A percentile compares a stretch with the other conserved stretches of the same genome.
Evolutionary conservation across 2,329 filamentous ascomycete genomes (phyloP).

Genomic region (Xylaria sp.): DNA sequence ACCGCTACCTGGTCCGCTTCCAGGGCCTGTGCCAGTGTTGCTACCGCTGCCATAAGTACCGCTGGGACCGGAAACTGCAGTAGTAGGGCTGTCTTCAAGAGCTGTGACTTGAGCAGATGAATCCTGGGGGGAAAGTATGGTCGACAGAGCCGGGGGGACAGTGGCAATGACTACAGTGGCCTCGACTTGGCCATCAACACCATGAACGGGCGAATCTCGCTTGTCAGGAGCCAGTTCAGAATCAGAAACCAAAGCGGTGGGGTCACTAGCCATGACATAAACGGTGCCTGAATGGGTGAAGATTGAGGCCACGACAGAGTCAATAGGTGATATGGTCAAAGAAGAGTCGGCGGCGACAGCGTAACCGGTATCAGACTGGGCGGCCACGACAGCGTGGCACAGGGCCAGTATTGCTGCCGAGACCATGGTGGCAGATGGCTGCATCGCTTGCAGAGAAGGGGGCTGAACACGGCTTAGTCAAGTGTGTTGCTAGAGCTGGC

Average conservation of each 20-base stretch:
- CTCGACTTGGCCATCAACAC: constrained; percentile 7
- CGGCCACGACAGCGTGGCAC: constrained; percentile 21
- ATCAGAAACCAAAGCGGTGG: background rate
- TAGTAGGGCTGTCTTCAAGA: background rate
- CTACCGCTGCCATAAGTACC: constrained; percentile 25
- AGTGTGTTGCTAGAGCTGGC: constrained; percentile 7
- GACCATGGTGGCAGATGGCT: constrained; percentile 20
- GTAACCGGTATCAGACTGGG: background rate
- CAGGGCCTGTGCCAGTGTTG: constrained; percentile 8
- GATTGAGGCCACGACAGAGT: background rate
- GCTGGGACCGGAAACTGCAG: constrained; percentile 4
- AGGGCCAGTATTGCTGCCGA: constrained; percentile 30
- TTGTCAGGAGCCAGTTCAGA: constrained; percentile 4
- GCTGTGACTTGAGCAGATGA: constrained; percentile 6
- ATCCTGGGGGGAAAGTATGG: constrained; percentile 15
- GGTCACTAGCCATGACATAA: constrained; percentile 10
- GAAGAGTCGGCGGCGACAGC: background rate
- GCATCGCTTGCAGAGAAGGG: constrained; percentile 9
- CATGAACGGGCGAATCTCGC: background rate
- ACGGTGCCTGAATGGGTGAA: constrained; percentile 15
- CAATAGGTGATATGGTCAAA: background rate
- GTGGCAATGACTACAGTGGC: constrained; percentile 23
- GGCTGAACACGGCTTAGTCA: background rate
- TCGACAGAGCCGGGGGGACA: constrained; percentile 18
- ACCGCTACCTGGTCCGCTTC: background rate